These are phyloP conservation scores for Nannochloropsis oceanica DNA, from an alignment of 108 stramenopile species.

Conservation along the genomic window DNA sequence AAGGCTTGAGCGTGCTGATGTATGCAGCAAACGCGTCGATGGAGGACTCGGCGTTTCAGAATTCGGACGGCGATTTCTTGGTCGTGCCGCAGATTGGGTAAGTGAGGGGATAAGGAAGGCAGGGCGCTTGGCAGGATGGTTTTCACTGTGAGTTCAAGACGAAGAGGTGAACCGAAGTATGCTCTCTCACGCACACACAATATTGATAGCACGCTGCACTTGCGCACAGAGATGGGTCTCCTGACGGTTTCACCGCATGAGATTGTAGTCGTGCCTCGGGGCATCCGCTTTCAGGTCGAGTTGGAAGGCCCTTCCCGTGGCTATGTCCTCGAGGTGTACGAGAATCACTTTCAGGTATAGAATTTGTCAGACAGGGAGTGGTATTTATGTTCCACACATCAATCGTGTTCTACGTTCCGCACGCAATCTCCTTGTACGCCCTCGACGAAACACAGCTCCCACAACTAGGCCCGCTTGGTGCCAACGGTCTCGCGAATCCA, in stretches of 20 bases:
- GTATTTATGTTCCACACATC: too few species aligned
- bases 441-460: constrained; percentile 40
- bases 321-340: constrained; percentile 59
- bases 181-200: not conserved
- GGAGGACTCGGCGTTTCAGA: constrained; percentile 49
- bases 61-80: constrained; percentile 79
- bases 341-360: not conserved
- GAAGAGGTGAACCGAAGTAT: too few species aligned
- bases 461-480: constrained; percentile 76
- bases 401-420: too few species aligned
- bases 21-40: constrained; percentile 55
- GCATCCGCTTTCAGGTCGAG: constrained; percentile 60
- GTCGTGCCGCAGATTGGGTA: constrained; percentile 62
- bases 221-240: constrained; percentile 63
- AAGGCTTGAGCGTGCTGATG: constrained; percentile 59
- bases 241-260: constrained; percentile 51
- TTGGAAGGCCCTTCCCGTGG: constrained; percentile 46
- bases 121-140: not conserved
- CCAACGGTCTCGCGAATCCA: constrained; percentile 86
- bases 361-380: not conserved
- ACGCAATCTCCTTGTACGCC: too few species aligned
- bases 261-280: constrained; percentile 70
- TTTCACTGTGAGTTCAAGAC: too few species aligned
- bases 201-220: constrained; percentile 24
- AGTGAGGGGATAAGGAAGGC: not conserved